Evolutionary conservation across 345 rosid species (phyloP).

Genomic region (thale cress (Arabidopsis thaliana)): TAIR10.1 NC_003070.9:25898501-25899000

Average conservation of each 20-base stretch:
- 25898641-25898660: neutral
- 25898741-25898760: slow-evolving; percentile 54
- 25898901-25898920: neutral
- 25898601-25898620: slow-evolving; percentile 17
- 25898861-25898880: slow-evolving; percentile 10
- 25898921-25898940: slow-evolving; percentile 5
- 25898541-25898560: slow-evolving; percentile 1
- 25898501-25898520: neutral
- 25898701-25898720: slow-evolving; percentile 34
- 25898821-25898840: slow-evolving; percentile 55
- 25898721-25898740: slow-evolving; percentile 62
- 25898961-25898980: slow-evolving; percentile 21
- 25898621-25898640: slow-evolving; percentile 16
- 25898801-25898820: slow-evolving; percentile 50
- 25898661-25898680: slow-evolving; percentile 8
- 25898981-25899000: neutral
- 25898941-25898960: slow-evolving; percentile 2
- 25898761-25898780: slow-evolving; percentile 48
- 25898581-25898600: slow-evolving; percentile 10
- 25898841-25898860: neutral
- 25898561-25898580: neutral
- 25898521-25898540: neutral
- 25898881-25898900: slow-evolving; percentile 12
- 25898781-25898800: slow-evolving; percentile 56
- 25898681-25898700: slow-evolving; percentile 6